Base-by-base conservation (phyloP, 305 asterid genomes). In the Fraxinus platypoda region DNA sequence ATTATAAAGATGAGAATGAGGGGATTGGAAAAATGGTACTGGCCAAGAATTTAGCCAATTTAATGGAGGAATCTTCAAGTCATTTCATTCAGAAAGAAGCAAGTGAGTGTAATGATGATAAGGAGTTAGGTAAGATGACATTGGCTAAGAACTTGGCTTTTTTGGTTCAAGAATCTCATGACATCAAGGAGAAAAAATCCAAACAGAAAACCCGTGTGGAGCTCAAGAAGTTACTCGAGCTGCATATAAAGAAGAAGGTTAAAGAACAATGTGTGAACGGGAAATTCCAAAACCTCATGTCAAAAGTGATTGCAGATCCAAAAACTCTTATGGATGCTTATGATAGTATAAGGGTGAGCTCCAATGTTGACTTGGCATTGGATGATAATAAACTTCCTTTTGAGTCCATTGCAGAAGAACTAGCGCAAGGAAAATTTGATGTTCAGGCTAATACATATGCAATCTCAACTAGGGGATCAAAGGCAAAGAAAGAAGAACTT, bases 311-410 rank as follows among this genome's bases (percentile, higher is more conserved):
- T 83, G 91, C 98, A 2, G 88, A 92, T 80, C 92, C 93, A 15
- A 86, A 83, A 87, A 93, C 97, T 78, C 91, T 94, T 46, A 83
- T 78, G 89, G 98, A 95, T 85, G 99, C 97, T 31, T 95, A 92
- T 84, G 93, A 91, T 85, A 86, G 90, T 81, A 80, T 94, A 71
- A 89, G 95, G 85, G 81, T 87, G 75, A 83, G 81, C 80, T 91
- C 97, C n/a, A 95, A 92, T 83, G 90, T 93, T 77, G 97, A 89
- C 80, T 85, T 90, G 80, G 80, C 86, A 57, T 82, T 82, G 6
- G 88, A 85, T 31, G 79, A 82, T 26, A 93, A 87, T 79, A 83
- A 81, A 77, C 85, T 94, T 82, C 80, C 91, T n/a, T 95, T 94
- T 81, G 93, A 89, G 85, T 84, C 93, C 81, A 89, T 94, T 85